Conservation (phyloP, 140 eudicot species). For the Flaveria floridana region DNA sequence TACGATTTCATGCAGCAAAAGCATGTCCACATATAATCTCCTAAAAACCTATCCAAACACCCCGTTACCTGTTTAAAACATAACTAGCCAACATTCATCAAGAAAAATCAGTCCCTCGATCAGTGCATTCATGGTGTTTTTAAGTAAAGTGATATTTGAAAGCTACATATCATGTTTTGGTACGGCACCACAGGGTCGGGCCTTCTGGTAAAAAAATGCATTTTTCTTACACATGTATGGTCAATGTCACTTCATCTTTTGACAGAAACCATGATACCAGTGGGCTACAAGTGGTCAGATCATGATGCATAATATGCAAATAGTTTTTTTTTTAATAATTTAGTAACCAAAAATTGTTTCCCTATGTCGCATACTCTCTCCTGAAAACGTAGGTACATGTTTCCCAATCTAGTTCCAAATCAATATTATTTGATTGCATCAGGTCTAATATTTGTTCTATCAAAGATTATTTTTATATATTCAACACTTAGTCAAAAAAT, state of each 20-base stretch:
- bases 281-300: conserved; percentile 16
- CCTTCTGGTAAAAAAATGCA: conserved; percentile 3
- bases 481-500: not conserved
- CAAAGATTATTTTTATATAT: not conserved
- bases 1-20: not conserved
- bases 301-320: not conserved
- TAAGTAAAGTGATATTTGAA: not conserved
- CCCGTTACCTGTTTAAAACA: not conserved
- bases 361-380: conserved; percentile 2
- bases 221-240: conserved; percentile 12
- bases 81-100: not conserved
- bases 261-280: conserved; percentile 16
- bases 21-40: not conserved
- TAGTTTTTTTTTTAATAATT: not conserved
- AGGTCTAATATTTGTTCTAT: not conserved
- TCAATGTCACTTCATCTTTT: conserved; percentile 16
- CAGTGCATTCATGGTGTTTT: conserved; percentile 3
- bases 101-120: not conserved
- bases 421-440: not conserved
- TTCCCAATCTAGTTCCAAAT: not conserved
- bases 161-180: not conserved
- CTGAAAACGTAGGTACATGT: not conserved
- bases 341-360: not conserved
- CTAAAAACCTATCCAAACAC: conserved; percentile 1
- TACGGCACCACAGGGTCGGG: not conserved